phyloP scores from a whole-genome alignment of 148 eudicot species.

The Dysphania ambrosioides region DNA sequence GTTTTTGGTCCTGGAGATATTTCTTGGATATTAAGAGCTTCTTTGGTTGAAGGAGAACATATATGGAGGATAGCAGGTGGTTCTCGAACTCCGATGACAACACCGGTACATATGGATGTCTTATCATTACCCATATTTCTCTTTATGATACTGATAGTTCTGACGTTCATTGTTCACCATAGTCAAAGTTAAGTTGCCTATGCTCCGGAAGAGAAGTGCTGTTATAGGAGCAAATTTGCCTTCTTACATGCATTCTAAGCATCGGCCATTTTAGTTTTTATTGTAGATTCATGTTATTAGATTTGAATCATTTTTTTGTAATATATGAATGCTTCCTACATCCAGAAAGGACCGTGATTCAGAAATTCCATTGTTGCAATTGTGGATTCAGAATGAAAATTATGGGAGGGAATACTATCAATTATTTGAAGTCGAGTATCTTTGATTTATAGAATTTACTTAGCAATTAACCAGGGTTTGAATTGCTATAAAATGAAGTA shows the following conservation, averaged over 20 bases:
- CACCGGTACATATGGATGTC: conserved; percentile 17
- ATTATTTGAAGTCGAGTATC: neutral
- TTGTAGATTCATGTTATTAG: neutral
- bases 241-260: conserved; percentile 20
- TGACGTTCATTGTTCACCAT: conserved; percentile 25
- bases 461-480: no score
- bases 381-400: neutral
- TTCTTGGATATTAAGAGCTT: conserved; percentile 80
- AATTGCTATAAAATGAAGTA: no score
- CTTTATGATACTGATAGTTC: conserved; percentile 16
- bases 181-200: conserved; percentile 34
- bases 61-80: conserved; percentile 12
- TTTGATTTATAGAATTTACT: no score
- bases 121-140: conserved; percentile 26
- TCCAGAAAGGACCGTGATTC: no score
- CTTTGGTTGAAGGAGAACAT: conserved; percentile 50
- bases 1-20: conserved; percentile 73
- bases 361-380: neutral
- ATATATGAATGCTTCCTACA: no score
- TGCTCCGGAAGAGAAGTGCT: conserved; percentile 23
- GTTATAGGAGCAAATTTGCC: conserved; percentile 24
- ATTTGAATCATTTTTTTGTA: no score
- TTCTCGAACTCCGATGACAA: conserved; percentile 3
- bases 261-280: conserved; percentile 17
- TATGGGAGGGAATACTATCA: no score